Conservation (phyloP, 2,329 filamentous ascomycete genomes). For the Clonostachys solani region DNA sequence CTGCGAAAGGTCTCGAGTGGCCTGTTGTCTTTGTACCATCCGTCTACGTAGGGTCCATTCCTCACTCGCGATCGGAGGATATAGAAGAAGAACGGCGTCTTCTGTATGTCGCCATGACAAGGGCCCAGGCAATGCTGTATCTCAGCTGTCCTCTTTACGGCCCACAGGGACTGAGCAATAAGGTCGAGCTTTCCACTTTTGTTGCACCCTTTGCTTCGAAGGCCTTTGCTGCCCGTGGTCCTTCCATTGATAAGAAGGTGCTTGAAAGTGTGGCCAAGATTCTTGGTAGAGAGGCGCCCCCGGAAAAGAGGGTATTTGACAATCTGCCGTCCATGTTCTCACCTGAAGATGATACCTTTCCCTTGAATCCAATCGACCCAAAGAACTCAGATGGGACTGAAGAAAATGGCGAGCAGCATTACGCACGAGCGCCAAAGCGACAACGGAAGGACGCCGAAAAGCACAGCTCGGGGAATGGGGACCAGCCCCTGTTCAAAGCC, state of each 20-base stretch:
- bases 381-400: slow-evolving; percentile 16
- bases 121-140: slow-evolving; percentile 82
- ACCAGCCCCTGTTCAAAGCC: slow-evolving; percentile 24
- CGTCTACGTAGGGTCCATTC: slow-evolving; percentile 85
- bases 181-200: slow-evolving; percentile 69
- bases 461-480: slow-evolving; percentile 5
- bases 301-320: slow-evolving; percentile 47
- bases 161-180: slow-evolving; percentile 50
- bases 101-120: slow-evolving; percentile 94
- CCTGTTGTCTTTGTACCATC: slow-evolving; percentile 90
- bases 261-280: slow-evolving; percentile 69
- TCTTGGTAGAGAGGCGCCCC: slow-evolving; percentile 58
- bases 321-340: slow-evolving; percentile 47
- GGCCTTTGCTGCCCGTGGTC: slow-evolving; percentile 56
- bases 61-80: slow-evolving; percentile 82
- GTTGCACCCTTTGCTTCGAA: slow-evolving; percentile 43
- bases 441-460: slow-evolving; percentile 14
- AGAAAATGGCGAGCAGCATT: slow-evolving; percentile 8
- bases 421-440: slow-evolving; percentile 17
- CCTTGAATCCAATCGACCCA: slow-evolving; percentile 52
- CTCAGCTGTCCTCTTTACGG: slow-evolving; percentile 74
- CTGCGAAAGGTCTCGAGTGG: slow-evolving; percentile 95
- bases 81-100: slow-evolving; percentile 81
- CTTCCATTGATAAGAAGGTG: slow-evolving; percentile 59
- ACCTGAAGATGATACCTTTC: slow-evolving; percentile 65